Conservation (phyloP, 2,329 filamentous ascomycete genomes). For the Colletotrichum sp. region DNA sequence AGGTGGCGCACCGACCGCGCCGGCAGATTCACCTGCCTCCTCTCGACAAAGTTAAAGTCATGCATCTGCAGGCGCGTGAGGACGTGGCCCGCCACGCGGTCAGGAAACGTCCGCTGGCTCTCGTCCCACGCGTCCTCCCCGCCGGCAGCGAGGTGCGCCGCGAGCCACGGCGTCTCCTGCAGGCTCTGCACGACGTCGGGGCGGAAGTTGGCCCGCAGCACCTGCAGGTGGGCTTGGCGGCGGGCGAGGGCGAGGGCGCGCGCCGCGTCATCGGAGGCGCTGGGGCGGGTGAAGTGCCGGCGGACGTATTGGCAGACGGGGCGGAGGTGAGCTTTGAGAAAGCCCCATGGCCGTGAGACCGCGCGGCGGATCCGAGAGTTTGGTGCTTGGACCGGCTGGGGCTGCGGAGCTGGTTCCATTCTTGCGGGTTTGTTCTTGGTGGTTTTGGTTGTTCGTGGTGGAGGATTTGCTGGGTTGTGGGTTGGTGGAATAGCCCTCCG, state of each 20-base stretch:
- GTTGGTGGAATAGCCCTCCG: background rate
- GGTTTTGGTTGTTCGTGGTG: background rate
- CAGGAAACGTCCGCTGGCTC: background rate
- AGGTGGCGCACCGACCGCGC: background rate
- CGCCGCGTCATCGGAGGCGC: background rate
- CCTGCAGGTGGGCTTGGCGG: background rate
- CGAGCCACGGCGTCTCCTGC: background rate
- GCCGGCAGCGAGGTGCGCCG: background rate
- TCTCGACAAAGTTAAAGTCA: background rate
- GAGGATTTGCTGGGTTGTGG: background rate
- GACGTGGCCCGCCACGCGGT: too few species aligned
- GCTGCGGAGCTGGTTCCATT: background rate
- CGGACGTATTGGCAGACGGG: background rate
- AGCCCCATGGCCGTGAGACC: background rate
- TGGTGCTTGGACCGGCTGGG: background rate
- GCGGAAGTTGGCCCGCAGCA: background rate
- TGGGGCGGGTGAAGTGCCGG: background rate
- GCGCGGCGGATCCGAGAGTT: background rate
- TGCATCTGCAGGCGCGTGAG: background rate
- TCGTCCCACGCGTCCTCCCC: background rate
- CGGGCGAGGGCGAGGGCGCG: background rate
- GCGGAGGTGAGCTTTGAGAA: background rate
- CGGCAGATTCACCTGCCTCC: background rate
- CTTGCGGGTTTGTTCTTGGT: background rate
- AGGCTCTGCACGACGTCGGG: background rate